Base-by-base conservation (phyloP, 2,329 filamentous ascomycete species). In the Nigrospora sphaerica region DNA sequence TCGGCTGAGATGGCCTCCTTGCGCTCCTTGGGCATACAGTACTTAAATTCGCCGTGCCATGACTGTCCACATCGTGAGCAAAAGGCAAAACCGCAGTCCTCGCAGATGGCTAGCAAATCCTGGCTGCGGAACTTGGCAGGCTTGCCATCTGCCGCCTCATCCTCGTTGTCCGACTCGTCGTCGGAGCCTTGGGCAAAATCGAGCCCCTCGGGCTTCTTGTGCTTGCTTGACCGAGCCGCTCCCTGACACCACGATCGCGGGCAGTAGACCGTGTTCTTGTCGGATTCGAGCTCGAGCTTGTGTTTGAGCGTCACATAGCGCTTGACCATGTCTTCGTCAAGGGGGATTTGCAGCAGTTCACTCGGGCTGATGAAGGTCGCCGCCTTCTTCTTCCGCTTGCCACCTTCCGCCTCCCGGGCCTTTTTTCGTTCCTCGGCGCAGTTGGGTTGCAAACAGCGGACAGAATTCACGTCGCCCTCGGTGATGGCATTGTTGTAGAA, bases 191-290 rank as follows among this genome's bases (percentile, higher is more conserved):
- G 77, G 16, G 72, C 70, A 18, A 81, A 72, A 50, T 86, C 77
- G 1, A 85, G 69, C 5, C 84, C 83, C n/a, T 74, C 65, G 5
- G 84, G 85, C 59, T 88, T 88, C 49, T 76, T 83, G 64, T 87
- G 82, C 56, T 78, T 81, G 60, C 84, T 86, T 18, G 85, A 88
- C 39, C 81, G 80, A 23, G 91, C 91, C 3, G 91, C 88, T 6
- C 89, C 91, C 64, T 93, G 88, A 62, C 93, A 98, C 88, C 91
- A 96, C 46, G 83, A 76, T 10, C 93, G 81, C 1, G 93, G 93
- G 59, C 93, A 98, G 63, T 95, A 97, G 32, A 96, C 78, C 0
- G 91, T 96, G 48, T 83, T 85, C 59, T 91, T 95, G 66, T 97
- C 91, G 0, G 88, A 84, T 64, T 97, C 93, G 3, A 97, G 79